Evolutionary conservation across 2,329 filamentous ascomycete species (phyloP).

Genomic region (Xylaria sp.): DNA sequence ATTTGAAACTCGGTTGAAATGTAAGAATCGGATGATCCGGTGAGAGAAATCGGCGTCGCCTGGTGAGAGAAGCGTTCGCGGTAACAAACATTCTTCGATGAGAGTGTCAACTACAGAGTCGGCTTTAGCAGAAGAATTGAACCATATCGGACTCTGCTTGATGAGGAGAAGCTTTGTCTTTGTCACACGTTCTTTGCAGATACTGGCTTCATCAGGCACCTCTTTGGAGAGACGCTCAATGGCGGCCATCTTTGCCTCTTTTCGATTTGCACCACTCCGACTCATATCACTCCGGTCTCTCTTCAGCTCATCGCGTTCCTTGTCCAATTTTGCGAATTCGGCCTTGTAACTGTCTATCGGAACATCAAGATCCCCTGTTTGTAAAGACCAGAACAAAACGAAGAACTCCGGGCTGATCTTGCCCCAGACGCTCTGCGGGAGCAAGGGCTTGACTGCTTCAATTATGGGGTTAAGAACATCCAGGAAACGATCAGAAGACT

Average conservation of each 20-base stretch:
- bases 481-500: slow-evolving; percentile 65
- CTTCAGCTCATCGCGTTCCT: slow-evolving; percentile 73
- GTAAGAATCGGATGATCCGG: slow-evolving; percentile 86
- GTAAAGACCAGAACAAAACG: slow-evolving; percentile 90
- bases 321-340: slow-evolving; percentile 76
- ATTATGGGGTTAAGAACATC: slow-evolving; percentile 80
- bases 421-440: slow-evolving; percentile 73
- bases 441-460: slow-evolving; percentile 69
- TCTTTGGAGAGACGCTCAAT: slow-evolving; percentile 75
- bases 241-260: slow-evolving; percentile 75
- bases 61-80: slow-evolving; percentile 83
- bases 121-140: slow-evolving; percentile 71
- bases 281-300: slow-evolving; percentile 80
- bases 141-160: slow-evolving; percentile 78
- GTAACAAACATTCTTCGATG: slow-evolving; percentile 92
- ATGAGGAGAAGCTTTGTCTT: slow-evolving; percentile 76
- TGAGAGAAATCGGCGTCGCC: slow-evolving; percentile 91
- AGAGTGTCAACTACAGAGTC: slow-evolving; percentile 78
- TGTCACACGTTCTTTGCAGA: slow-evolving; percentile 73
- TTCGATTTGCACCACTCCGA: slow-evolving; percentile 71
- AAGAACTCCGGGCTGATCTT: slow-evolving; percentile 84
- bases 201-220: slow-evolving; percentile 78
- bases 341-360: slow-evolving; percentile 81
- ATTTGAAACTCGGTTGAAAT: slow-evolving; percentile 83
- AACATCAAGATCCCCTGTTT: slow-evolving; percentile 82